phyloP scores from a whole-genome alignment of 805 yeast genomes.

The Schwanniomyces vanrijiae region DNA sequence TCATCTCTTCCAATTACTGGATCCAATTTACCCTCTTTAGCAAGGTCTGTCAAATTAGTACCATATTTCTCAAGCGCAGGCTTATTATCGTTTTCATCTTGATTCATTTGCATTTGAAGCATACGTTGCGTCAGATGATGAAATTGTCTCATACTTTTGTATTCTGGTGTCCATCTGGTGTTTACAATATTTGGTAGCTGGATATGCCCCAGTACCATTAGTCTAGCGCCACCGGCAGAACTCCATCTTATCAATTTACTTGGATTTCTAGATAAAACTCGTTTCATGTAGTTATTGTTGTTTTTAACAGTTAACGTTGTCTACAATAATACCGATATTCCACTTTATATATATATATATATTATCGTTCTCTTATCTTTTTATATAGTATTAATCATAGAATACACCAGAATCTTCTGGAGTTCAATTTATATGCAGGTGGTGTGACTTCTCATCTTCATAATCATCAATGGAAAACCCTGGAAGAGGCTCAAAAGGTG shows the following conservation, averaged over 20 bases:
- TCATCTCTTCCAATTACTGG: constrained; percentile 98
- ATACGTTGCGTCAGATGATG: neutral
- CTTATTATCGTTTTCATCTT: constrained; percentile 46
- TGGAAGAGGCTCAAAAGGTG: constrained; percentile 45
- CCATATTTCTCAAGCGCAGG: constrained; percentile 87
- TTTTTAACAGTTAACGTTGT: neutral
- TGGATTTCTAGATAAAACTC: neutral
- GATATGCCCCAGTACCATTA: neutral
- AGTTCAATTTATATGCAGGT: constrained; percentile 3
- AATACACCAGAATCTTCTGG: constrained; percentile 15
- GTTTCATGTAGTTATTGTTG: neutral
- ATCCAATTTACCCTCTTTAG: constrained; percentile 86
- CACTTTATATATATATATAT: neutral
- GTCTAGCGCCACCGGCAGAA: neutral
- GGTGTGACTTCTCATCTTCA: constrained; percentile 19
- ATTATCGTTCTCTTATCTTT: neutral
- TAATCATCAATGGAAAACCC: constrained; percentile 48
- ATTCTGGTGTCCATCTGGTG: neutral
- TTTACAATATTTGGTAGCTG: neutral
- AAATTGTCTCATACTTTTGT: neutral
- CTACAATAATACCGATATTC: neutral
- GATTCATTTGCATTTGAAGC: constrained; percentile 43
- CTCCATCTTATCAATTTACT: neutral
- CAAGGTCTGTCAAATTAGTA: constrained; percentile 80
- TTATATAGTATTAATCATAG: constrained; percentile 7